phyloP scores from a whole-genome alignment of 2,329 filamentous ascomycete species.

The Rhytidhysteron rufulum region DNA sequence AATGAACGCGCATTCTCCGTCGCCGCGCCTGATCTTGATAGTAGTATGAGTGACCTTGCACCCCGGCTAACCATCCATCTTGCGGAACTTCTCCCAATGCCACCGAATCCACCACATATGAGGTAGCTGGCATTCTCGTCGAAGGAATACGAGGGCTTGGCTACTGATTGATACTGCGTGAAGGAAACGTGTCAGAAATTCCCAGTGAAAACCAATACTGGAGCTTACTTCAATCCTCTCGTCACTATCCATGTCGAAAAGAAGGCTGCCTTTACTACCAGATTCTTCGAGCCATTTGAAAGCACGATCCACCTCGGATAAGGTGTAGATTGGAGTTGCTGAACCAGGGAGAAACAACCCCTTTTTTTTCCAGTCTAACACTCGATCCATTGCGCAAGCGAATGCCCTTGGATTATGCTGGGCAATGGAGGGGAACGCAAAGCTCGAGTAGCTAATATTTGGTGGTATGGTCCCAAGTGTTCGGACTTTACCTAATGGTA shows the following conservation, averaged over 20 bases:
- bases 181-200: not conserved
- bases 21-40: not conserved
- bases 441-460: not conserved
- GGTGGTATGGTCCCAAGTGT: not conserved
- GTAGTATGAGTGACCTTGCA: not conserved
- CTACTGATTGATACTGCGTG: not conserved
- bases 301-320: not conserved
- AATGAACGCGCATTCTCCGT: not conserved
- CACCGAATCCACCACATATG: constrained; percentile 2
- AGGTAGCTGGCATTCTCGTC: not conserved
- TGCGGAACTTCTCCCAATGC: constrained; percentile 3
- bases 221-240: not conserved
- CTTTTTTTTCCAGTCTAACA: not conserved
- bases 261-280: not conserved
- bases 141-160: not conserved
- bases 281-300: not conserved
- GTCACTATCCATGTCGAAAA: not conserved
- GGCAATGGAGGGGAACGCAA: not conserved
- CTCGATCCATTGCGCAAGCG: not conserved
- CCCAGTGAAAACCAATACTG: not conserved
- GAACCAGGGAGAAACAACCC: not conserved
- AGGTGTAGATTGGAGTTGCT: not conserved
- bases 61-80: not conserved
- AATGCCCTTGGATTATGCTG: not conserved
- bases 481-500: not conserved